phyloP scores from a whole-genome alignment of 176 grass and related monocot genomes.

The Oryza rufipogon region DNA sequence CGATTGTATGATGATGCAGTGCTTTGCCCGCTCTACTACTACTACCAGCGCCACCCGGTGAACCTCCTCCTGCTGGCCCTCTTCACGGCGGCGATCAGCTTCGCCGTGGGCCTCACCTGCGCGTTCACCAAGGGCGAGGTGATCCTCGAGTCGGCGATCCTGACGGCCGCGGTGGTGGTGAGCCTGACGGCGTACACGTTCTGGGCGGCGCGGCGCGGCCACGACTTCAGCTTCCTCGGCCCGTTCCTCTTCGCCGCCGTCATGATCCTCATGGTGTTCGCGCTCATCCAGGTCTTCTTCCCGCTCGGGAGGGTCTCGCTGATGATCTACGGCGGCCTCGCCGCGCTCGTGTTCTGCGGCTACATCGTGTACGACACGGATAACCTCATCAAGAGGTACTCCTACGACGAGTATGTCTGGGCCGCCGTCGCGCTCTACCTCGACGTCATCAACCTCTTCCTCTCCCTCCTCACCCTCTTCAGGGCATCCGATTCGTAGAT shows the following conservation, averaged over 20 bases:
- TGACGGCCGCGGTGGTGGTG: conserved; percentile 80
- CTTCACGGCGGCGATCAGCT: conserved; percentile 88
- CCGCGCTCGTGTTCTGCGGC: conserved; percentile 80
- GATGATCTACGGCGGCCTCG: conserved; percentile 76
- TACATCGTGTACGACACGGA: conserved; percentile 98
- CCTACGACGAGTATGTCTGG: conserved; percentile 96
- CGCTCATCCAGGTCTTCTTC: conserved; percentile 89
- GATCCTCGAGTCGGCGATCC: conserved; percentile 81
- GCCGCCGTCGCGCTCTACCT: conserved; percentile 86
- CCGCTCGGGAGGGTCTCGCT: conserved; percentile 66
- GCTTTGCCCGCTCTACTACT: conserved; percentile 89
- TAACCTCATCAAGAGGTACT: conserved; percentile 92
- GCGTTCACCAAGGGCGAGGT: conserved; percentile 82
- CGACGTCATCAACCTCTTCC: conserved; percentile 89
- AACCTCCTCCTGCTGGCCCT: conserved; percentile 79
- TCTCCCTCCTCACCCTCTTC: conserved; percentile 90
- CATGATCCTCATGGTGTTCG: conserved; percentile 83
- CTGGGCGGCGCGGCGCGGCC: conserved; percentile 77
- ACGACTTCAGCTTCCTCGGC: conserved; percentile 92
- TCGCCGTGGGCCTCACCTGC: conserved; percentile 79
- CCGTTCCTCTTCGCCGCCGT: conserved; percentile 77
- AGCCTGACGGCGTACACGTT: conserved; percentile 94
- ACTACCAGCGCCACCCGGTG: conserved; percentile 75
- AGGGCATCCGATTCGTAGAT: conserved; percentile 68
- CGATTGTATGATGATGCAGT: conserved; percentile 41